A percentile compares a stretch with the other conserved stretches of the same genome.
phyloP scores from a whole-genome alignment of 352 stramenopile genomes.

The Phytophthora litchii region DNA sequence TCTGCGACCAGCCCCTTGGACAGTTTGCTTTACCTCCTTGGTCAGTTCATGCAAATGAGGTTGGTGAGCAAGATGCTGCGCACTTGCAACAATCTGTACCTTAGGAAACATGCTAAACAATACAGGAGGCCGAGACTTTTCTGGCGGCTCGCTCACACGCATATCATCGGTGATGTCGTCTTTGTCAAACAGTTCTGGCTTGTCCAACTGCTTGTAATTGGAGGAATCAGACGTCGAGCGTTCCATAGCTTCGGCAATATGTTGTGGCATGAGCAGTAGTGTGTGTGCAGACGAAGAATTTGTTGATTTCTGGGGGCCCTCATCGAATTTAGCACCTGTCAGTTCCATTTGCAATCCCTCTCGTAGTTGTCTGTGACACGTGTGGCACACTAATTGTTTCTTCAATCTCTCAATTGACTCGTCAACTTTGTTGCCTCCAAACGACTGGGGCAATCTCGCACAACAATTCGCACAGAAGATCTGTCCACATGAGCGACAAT shows the following conservation, averaged over 20 bases:
- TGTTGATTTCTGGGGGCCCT: conserved; percentile 33
- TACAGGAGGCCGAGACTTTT: conserved; percentile 55
- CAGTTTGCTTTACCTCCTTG: conserved; percentile 48
- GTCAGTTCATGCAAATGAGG: conserved; percentile 58
- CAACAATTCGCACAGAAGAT: conserved; percentile 89
- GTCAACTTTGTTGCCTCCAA: conserved; percentile 76
- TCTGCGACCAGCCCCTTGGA: conserved; percentile 33
- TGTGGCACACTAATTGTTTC: conserved; percentile 89
- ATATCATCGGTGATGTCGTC: conserved; percentile 82
- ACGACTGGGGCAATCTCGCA: conserved; percentile 76
- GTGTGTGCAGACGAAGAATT: conserved; percentile 52
- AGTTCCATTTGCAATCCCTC: conserved; percentile 84
- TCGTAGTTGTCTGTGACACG: conserved; percentile 78
- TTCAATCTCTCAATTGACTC: conserved; percentile 74
- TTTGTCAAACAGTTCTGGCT: conserved; percentile 74
- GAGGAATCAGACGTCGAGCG: conserved; percentile 60
- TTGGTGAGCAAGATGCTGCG: conserved; percentile 78
- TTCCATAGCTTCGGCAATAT: conserved; percentile 72
- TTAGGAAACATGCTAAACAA: conserved; percentile 89
- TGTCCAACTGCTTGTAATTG: conserved; percentile 71
- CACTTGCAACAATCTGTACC: conserved; percentile 82
- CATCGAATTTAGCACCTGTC: conserved; percentile 43
- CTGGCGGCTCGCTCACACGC: conserved; percentile 52
- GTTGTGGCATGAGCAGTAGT: conserved; percentile 77
- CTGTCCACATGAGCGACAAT: conserved; percentile 86